These are phyloP conservation scores for Solanum corneliomulleri DNA, from an alignment of 257 asterid species.

Conservation along the genomic window DNA sequence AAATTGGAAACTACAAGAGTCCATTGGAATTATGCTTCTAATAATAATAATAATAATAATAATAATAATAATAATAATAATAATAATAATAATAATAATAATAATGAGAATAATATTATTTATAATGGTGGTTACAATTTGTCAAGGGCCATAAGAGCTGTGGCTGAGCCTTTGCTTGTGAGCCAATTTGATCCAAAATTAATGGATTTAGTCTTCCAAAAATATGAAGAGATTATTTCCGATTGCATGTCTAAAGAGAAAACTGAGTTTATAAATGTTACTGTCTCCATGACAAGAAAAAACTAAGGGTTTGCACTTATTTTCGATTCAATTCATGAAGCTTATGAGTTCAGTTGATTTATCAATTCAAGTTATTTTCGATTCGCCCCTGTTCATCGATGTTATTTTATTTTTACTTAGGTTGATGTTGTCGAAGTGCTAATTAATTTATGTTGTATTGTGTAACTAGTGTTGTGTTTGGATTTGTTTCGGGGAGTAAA, in stretches of 20 bases:
- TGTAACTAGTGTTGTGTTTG: neutral
- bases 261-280: slow-evolving; percentile 4
- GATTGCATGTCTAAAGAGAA: slow-evolving; percentile 9
- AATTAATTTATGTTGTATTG: neutral
- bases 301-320: neutral
- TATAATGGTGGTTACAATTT: slow-evolving; percentile 26
- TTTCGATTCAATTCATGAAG: too few relatives aligned
- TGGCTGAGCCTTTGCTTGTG: slow-evolving; percentile 49
- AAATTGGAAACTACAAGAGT: slow-evolving; percentile 26
- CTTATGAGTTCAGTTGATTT: neutral
- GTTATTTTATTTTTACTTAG: too few relatives aligned
- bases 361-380: neutral
- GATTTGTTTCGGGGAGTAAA: neutral
- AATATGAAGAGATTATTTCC: slow-evolving; percentile 9
- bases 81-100: neutral
- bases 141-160: slow-evolving; percentile 50
- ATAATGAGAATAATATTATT: neutral
- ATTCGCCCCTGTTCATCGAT: rapidly evolving
- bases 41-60: neutral
- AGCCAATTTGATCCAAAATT: slow-evolving; percentile 36
- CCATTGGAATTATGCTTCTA: slow-evolving; percentile 29
- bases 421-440: neutral
- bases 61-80: neutral
- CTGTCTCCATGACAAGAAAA: neutral
- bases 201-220: slow-evolving; percentile 30